Evolutionary conservation across 2,329 filamentous ascomycete species (phyloP), one percentile per base, ranked within the genome.

Genomic region (Zalaria obscura): DNA sequence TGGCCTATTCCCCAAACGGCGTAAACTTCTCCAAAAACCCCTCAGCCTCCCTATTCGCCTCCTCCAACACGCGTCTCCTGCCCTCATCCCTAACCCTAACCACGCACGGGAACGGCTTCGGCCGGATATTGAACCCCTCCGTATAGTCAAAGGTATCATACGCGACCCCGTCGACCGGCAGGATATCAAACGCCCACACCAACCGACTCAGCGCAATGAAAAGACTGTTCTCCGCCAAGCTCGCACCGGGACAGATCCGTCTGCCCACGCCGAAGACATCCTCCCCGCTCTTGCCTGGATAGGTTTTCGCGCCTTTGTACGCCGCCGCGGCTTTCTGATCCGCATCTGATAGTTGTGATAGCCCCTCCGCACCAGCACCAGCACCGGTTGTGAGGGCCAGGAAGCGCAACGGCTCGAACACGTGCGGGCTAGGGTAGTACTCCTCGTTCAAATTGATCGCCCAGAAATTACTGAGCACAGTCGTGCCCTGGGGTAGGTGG

Each of bases 371-470:
- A 36, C 25, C 37, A 27, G 36, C 33, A 32, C 7, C 56, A 55
- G 6, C 57, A 50, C 40, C 59, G 59, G 11, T 47, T 38, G 8
- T 53, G 45, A 1, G 56, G 56, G 4, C 56, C 45, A 6, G 38
- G 25, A 5, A 29, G 40, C 7, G 45, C 32, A 26, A n/a, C 5
- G 25, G 61, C 3, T 45, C 41, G 7, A 69, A 59, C 1, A 60
- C 58, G 3, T 62, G 55, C 0, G 67, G 67, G 44, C 67, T 18
- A 72, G 55, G 0, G 65, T 68, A 9, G 62, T 65, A 0, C 67
- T 63, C 0, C 68, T 71, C 0, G 70, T 73, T 31, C 35, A 8
- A 40, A n/a, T 11, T 31, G 4, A 31, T 25, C 28, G 18, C 26
- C 56, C 55, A 58, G 55, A 55, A 58, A 31, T 58, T 59, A 38